Evolutionary conservation across 495 filamentous ascomycete species (phyloP).

Genomic region (Penicillium antarcticum): DNA sequence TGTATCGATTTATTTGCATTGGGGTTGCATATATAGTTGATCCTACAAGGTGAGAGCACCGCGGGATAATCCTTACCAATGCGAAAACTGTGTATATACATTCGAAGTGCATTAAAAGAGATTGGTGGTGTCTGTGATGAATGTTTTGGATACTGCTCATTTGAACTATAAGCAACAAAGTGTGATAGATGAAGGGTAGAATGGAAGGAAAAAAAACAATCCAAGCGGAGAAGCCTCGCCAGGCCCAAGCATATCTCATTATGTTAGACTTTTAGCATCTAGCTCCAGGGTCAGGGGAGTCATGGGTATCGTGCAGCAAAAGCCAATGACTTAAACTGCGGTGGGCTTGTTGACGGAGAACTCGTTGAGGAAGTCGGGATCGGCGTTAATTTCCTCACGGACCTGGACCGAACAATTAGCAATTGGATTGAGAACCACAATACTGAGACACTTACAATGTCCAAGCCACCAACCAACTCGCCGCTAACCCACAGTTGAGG

Average conservation of each 20-base stretch:
- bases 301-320: constrained; percentile 23
- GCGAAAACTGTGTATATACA: too few species aligned
- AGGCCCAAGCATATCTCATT: constrained; percentile 22
- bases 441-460: constrained; percentile 71
- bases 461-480: constrained; percentile 85
- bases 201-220: too few species aligned
- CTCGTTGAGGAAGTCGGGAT: constrained; percentile 72
- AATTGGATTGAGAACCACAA: neutral
- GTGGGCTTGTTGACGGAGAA: constrained; percentile 50
- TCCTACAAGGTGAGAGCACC: too few species aligned
- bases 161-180: too few species aligned
- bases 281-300: constrained; percentile 3
- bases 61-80: too few species aligned
- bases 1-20: too few species aligned
- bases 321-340: constrained; percentile 7
- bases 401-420: constrained; percentile 51
- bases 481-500: constrained; percentile 84
- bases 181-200: too few species aligned
- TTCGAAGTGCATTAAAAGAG: too few species aligned
- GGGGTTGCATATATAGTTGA: too few species aligned
- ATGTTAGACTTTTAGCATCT: constrained; percentile 14
- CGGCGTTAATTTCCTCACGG: constrained; percentile 69
- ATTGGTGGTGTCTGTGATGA: too few species aligned
- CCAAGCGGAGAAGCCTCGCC: neutral
- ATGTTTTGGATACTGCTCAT: too few species aligned